phyloP scores from a whole-genome alignment of 805 yeast species.

The Nakazawaea wyomingensis region DNA sequence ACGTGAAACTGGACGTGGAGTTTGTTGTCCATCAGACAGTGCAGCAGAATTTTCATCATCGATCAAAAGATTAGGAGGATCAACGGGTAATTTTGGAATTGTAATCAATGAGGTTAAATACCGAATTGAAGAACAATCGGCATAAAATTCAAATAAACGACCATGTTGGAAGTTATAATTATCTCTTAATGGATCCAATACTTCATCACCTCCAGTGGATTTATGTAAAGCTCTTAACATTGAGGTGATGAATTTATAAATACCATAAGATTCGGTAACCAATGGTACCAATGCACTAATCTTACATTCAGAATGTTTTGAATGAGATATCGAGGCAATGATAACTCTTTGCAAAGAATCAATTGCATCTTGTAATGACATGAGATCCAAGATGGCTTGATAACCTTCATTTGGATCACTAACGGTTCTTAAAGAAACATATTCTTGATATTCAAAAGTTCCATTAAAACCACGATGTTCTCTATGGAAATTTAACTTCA shows the following conservation, averaged over 20 bases:
- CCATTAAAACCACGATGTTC: constrained; percentile 89
- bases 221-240: constrained; percentile 87
- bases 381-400: constrained; percentile 79
- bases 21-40: constrained; percentile 13
- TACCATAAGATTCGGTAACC: constrained; percentile 88
- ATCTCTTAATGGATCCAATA: constrained; percentile 66
- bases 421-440: constrained; percentile 78
- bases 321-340: constrained; percentile 63
- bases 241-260: constrained; percentile 80
- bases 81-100: constrained; percentile 60
- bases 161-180: constrained; percentile 68
- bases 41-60: constrained; percentile 36
- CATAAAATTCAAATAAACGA: constrained; percentile 74
- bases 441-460: constrained; percentile 93
- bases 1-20: constrained; percentile 21
- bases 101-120: constrained; percentile 77
- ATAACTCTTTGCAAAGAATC: constrained; percentile 74
- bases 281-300: constrained; percentile 85
- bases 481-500: constrained; percentile 77
- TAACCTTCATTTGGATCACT: constrained; percentile 95
- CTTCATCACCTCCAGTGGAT: constrained; percentile 68
- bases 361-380: constrained; percentile 79
- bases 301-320: constrained; percentile 64
- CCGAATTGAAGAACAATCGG: constrained; percentile 82
- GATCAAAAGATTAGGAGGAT: constrained; percentile 53